Evolutionary conservation across 2,329 filamentous ascomycete genomes (phyloP), one percentile per base, ranked within the genome.

Genomic region (Fusarium cicatricum): DNA sequence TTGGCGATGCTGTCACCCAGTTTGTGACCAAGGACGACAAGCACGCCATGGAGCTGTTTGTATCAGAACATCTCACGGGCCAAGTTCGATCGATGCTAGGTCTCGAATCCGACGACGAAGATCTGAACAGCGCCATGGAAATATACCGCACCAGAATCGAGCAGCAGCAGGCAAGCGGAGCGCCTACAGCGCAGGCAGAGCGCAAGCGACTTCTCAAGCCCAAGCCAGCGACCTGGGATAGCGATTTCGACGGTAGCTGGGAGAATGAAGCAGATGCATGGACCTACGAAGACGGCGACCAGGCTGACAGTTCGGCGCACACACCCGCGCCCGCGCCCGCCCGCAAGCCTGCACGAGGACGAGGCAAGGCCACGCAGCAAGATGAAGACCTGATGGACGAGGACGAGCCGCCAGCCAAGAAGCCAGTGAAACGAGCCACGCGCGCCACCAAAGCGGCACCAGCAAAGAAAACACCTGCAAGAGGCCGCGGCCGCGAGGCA

Each of bases 21-120:
- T 99, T 95, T 67, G 92, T 99, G 21, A 88, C 93, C 72, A 98
- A 98, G 65, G 92, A 97, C 64, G 95, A 99, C 77, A 96, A 93
- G 71, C 88, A 95, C 67, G 92, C 92, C 3, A 92, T 98, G 87
- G 87, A 93, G 69, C 79, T 87, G 37, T 94, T 94, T 66, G 88
- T 94, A 10, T 85, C 83, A 17, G 88, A 92, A 28, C 89, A 88
- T 12, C 77, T 94, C 3, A 81, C 85, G 3, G 85, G 82, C 17
- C 90, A 92, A 68, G 83, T 93, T 15, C 86, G 87, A 63, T 84
- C 90, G 58, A 81, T 94, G 68, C 78, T 93, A 29, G 78, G 81
- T 1, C 76, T 91, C 6, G 85, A 90, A 39, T 80, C 83, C 0
- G 86, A 89, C 16, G 85, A 88, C 28, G 76, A 78, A 47, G 89